phyloP scores from a whole-genome alignment of 148 eudicot species.

The Rhododendron kiyosumense region DNA sequence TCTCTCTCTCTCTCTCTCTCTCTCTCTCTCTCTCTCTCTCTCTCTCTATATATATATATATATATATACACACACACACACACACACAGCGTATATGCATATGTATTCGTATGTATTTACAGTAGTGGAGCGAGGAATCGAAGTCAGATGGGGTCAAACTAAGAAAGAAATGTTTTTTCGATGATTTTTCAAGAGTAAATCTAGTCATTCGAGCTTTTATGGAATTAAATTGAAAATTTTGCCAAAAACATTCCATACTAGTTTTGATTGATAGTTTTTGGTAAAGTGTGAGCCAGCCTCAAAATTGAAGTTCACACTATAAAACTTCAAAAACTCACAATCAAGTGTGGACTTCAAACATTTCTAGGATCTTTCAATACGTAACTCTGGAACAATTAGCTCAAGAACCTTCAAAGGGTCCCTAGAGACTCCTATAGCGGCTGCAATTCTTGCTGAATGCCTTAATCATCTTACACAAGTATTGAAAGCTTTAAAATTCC shows the following conservation, averaged over 20 bases:
- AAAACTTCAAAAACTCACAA: not conserved
- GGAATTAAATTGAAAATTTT: not conserved
- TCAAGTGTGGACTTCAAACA: not conserved
- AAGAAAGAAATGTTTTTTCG: no score
- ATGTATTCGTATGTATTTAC: not conserved
- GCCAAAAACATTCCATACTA: no score
- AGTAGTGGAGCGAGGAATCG: not conserved
- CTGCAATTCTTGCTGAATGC: not conserved
- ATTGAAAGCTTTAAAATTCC: not conserved
- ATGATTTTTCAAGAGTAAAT: no score
- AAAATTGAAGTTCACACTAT: not conserved
- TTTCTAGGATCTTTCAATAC: not conserved
- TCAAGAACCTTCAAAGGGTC: not conserved
- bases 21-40: slow-evolving; percentile 12
- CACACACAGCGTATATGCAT: no score
- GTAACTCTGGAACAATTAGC: not conserved
- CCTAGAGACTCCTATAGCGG: not conserved
- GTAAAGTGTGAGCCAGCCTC: no score
- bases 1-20: slow-evolving; percentile 16
- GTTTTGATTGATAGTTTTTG: not conserved
- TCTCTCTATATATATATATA: not conserved
- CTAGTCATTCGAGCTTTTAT: not conserved
- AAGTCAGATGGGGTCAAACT: not conserved
- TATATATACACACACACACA: not conserved
- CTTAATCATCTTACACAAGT: not conserved